Evolutionary conservation across 2,329 filamentous ascomycete species (phyloP).

Genomic region (Mollisia scopiformis): DNA sequence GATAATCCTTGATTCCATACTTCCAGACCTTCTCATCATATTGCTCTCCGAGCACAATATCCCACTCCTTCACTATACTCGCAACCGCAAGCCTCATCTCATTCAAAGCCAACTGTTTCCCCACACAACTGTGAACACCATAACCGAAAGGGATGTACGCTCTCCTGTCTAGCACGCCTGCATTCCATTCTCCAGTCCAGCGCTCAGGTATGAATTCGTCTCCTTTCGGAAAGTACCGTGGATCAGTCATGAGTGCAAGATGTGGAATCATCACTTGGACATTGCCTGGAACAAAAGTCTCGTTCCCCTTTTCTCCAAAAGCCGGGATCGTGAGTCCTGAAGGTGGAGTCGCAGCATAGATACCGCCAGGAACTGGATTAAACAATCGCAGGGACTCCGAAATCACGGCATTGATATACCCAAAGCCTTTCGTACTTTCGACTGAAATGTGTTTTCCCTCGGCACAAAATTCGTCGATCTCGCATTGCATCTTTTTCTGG

Average conservation of each 20-base stretch:
- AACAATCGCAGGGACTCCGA: slow-evolving; percentile 20
- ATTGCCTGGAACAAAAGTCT: slow-evolving; percentile 16
- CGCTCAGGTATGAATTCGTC: slow-evolving; percentile 22
- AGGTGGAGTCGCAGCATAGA: slow-evolving; percentile 14
- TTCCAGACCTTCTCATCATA: slow-evolving; percentile 17
- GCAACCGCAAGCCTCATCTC: slow-evolving; percentile 18
- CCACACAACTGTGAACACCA: slow-evolving; percentile 25
- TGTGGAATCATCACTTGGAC: slow-evolving; percentile 17
- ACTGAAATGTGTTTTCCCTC: slow-evolving; percentile 2
- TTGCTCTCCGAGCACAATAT: slow-evolving; percentile 13
- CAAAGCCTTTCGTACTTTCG: slow-evolving; percentile 8
- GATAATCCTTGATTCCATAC: slow-evolving; percentile 16
- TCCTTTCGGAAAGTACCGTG: slow-evolving; percentile 17
- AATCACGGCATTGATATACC: slow-evolving; percentile 21
- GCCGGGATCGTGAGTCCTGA: slow-evolving; percentile 12
- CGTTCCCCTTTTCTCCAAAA: neutral
- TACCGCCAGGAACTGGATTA: slow-evolving; percentile 17
- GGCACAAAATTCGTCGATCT: slow-evolving; percentile 12
- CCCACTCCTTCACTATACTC: slow-evolving; percentile 13
- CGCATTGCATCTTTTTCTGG: slow-evolving; percentile 16
- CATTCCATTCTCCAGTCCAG: slow-evolving; percentile 16
- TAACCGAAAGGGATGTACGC: slow-evolving; percentile 25
- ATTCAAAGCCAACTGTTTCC: slow-evolving; percentile 21
- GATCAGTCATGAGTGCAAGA: slow-evolving; percentile 21
- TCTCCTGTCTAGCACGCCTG: slow-evolving; percentile 15